Conservation (phyloP, 2,329 filamentous ascomycete species). For the Fusarium albosuccineum region DNA sequence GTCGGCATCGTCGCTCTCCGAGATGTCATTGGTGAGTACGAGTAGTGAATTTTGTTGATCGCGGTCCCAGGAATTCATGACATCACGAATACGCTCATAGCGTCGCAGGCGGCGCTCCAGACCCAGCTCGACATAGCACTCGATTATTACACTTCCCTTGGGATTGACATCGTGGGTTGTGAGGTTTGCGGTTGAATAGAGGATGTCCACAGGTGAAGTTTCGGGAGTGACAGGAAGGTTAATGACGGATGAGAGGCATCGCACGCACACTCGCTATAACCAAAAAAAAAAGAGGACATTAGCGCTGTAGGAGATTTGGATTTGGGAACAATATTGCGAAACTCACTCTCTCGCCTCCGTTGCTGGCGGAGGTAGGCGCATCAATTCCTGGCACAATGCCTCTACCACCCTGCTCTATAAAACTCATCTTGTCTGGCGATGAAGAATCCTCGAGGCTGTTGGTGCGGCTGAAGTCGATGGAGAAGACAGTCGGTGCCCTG, state of each 20-base stretch:
- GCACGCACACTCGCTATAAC: slow-evolving; percentile 76
- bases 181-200: slow-evolving; percentile 74
- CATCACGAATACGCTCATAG: slow-evolving; percentile 87
- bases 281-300: slow-evolving; percentile 19
- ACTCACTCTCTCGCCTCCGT: slow-evolving; percentile 81
- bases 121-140: slow-evolving; percentile 80
- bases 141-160: slow-evolving; percentile 77
- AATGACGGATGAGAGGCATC: slow-evolving; percentile 77
- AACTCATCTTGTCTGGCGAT: slow-evolving; percentile 51
- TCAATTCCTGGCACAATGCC: slow-evolving; percentile 70
- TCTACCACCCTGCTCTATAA: slow-evolving; percentile 60
- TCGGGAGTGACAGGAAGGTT: slow-evolving; percentile 79
- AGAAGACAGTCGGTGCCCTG: slow-evolving; percentile 52
- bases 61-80: slow-evolving; percentile 92
- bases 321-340: background rate
- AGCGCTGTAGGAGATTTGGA: slow-evolving; percentile 10
- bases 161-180: slow-evolving; percentile 75
- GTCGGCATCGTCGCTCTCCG: slow-evolving; percentile 68
- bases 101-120: slow-evolving; percentile 85
- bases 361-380: slow-evolving; percentile 84
- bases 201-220: slow-evolving; percentile 80
- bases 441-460: slow-evolving; percentile 50
- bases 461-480: slow-evolving; percentile 50
- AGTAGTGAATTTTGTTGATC: slow-evolving; percentile 82
- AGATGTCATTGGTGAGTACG: slow-evolving; percentile 70